phyloP scores from a whole-genome alignment of 2,329 filamentous ascomycete genomes.

The Berkeleyomyces rouxiae region DNA sequence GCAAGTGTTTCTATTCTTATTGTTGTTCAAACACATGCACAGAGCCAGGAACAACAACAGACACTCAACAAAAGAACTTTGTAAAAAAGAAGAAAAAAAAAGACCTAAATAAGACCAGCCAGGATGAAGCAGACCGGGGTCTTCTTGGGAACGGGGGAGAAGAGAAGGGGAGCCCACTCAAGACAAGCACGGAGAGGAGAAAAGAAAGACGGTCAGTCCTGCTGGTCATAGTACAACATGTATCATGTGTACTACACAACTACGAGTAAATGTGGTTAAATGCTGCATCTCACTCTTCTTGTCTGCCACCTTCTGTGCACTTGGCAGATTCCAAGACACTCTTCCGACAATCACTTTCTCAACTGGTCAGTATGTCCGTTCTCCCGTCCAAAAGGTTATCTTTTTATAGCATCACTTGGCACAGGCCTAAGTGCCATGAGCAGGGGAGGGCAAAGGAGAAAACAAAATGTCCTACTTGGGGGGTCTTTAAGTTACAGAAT shows the following conservation, averaged over 20 bases:
- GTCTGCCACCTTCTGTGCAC: background rate
- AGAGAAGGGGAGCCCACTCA: background rate
- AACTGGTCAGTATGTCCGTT: background rate
- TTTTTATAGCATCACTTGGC: background rate
- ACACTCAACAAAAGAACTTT: background rate
- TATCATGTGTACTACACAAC: too few relatives aligned
- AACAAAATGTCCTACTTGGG: background rate
- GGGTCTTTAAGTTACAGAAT: background rate
- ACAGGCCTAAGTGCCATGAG: background rate
- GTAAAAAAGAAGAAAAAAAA: background rate
- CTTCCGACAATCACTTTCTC: background rate
- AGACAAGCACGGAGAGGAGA: background rate
- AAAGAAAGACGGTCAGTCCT: background rate
- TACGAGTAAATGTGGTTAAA: too few relatives aligned
- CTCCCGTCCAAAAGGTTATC: background rate
- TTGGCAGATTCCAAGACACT: background rate
- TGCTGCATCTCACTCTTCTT: too few relatives aligned
- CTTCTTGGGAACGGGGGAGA: background rate
- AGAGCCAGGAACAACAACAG: background rate
- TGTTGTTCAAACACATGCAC: background rate
- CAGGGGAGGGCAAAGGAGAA: background rate
- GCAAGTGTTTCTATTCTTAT: background rate
- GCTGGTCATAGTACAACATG: too few relatives aligned
- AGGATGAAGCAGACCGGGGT: background rate
- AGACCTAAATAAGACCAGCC: background rate